Evolutionary conservation across 768 basidiomycete genomes (phyloP), one percentile per base, ranked within the genome.

Genomic region (Leccinum boreale): DNA sequence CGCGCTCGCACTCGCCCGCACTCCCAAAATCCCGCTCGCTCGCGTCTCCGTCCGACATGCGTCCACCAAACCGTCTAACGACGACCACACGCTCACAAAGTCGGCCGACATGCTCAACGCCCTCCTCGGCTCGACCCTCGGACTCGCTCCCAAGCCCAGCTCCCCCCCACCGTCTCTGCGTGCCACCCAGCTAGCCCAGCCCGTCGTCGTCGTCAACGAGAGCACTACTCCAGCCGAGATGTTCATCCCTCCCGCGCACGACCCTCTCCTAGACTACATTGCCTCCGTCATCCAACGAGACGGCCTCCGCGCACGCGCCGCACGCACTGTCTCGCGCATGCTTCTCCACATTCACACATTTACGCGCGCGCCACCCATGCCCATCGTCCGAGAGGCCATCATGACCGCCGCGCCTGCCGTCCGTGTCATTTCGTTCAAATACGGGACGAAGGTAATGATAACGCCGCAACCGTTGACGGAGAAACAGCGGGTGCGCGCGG

Each of bases 331-430:
- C 46, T 80, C 85, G 3, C 71, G 77, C n/a, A 86, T 82, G 62
- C 83, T 93, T n/a, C 71, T 85, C 17, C 78, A 86, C 66, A 82
- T 95, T 42, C 87, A 89, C 69, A 79, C 85, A 10, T 76, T 88
- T 57, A 95, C 92, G 15, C 80, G 86, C 54, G 81, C 85, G 7
- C 84, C 86, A n/a, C 89, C 94, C 0, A 76, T 93, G 33, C 90
- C 90, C 17, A 82, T 96, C 61, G 75, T 97, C 4, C 85, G 86
- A 39, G 72, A 85, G 65, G 94, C 94, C 0, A 74, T 97, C 52
- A 66, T 81, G 23, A 67, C 79, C 3, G 86, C 84, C 2, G 80
- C 90, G 4, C 95, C 95, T 1, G 83, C 85, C 1, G 84, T 95
- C 26, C 79, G 85, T 24, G 77, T 77, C 50, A 67, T 84, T 58